Evolutionary conservation across 768 basidiomycete species (phyloP), one percentile per base, ranked within the genome.

Genomic region (Aureoboletus auriporus): DNA sequence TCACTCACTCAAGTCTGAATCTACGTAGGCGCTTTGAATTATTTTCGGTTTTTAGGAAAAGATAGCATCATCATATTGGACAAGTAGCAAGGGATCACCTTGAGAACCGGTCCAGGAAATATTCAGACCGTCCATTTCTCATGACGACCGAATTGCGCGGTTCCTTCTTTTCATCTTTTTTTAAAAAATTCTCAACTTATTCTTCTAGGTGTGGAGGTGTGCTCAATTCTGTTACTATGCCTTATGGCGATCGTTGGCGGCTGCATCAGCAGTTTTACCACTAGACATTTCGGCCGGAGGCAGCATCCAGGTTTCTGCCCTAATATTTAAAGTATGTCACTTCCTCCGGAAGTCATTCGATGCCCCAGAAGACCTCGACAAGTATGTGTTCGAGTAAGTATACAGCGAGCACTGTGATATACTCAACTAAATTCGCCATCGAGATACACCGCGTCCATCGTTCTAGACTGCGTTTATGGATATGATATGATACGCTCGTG

Each of bases 251-350:
- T 4, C 46, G 49, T 41, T 62, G 60, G 60, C 53, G 53, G 11
- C 51, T 50, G 12, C 55, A 58, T 12, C 45, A 49, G 20, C 51
- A 40, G 42, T 57, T 63, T 26, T 51, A 60, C 20, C 61, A 60
- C 36, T 52, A 53, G 13, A 51, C 42, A 3, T 54, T 60, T n/a
- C 54, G 46, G 37, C 35, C 46, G 1, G 50, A 52, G 2, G 34
- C 52, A 2, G 40, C 38, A 29, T 46, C 44, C 27, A 57, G 46
- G 42, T 63, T 60, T 27, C n/a, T 39, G 14, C 46, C 54, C 6
- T 51, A 54, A 49, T 56, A 54, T 48, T 45, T 16, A 60, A 38
- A 39, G 42, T 39, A 3, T 49, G 42, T 31, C 30, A n/a, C 8
- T 30, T 55, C 4, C 51, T 53, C 3, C 50, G 29, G 6, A 39